Conservation (phyloP, 2,329 filamentous ascomycete species). For the Nannizzia gypsea region DNA sequence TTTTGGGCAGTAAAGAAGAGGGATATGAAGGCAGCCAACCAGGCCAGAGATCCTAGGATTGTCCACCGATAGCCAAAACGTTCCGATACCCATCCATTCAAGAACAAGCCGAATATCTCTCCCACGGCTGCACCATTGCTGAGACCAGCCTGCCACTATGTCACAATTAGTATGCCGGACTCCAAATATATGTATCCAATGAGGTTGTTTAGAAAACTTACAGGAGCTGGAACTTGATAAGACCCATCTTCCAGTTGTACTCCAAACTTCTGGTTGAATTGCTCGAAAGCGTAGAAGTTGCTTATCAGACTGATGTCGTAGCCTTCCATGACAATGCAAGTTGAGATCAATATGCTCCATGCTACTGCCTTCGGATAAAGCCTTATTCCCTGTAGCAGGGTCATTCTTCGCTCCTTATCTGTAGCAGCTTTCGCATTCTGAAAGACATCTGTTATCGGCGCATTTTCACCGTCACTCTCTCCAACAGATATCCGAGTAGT, state of each 20-base stretch:
- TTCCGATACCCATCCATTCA: conserved; percentile 42
- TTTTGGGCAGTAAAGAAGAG: conserved; percentile 43
- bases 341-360: conserved; percentile 80
- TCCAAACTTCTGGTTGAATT: conserved; percentile 34
- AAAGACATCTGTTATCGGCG: conserved; percentile 23
- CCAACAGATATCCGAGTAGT: background rate
- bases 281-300: conserved; percentile 54
- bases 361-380: conserved; percentile 77
- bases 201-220: conserved; percentile 17
- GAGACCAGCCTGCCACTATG: conserved; percentile 36
- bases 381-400: conserved; percentile 60
- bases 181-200: conserved; percentile 2
- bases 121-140: conserved; percentile 34
- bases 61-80: conserved; percentile 43
- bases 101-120: conserved; percentile 41
- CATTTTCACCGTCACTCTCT: background rate
- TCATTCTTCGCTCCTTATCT: conserved; percentile 51
- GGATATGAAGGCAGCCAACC: conserved; percentile 38
- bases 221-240: conserved; percentile 31
- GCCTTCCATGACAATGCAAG: conserved; percentile 83
- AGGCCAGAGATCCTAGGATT: conserved; percentile 36
- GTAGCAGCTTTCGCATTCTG: conserved; percentile 33
- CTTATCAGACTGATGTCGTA: conserved; percentile 73
- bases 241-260: conserved; percentile 21
- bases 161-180: conserved; percentile 7